Conservation (phyloP, 2,329 filamentous ascomycete genomes). For the Ambrosiella cleistominuta region DNA sequence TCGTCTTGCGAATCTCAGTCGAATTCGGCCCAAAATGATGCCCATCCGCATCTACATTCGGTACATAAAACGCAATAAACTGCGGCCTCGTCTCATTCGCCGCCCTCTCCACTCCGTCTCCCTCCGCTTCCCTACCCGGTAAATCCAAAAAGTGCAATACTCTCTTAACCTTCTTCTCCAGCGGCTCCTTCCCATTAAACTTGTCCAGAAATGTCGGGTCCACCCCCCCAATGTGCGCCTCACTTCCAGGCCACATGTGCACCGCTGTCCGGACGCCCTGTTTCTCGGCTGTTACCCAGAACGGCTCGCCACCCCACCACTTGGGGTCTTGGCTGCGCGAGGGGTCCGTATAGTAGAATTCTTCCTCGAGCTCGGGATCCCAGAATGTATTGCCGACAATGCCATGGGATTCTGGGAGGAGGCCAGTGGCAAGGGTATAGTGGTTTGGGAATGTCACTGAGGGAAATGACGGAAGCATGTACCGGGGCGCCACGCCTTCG, state of each 20-base stretch:
- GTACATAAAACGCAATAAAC: slow-evolving; percentile 85
- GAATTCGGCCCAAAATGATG: slow-evolving; percentile 88
- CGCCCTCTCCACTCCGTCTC: slow-evolving; percentile 33
- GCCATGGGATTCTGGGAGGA: slow-evolving; percentile 85
- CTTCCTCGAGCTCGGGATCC: slow-evolving; percentile 57
- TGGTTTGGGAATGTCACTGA: slow-evolving; percentile 96
- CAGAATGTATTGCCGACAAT: slow-evolving; percentile 90
- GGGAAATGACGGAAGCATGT: slow-evolving; percentile 89
- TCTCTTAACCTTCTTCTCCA: slow-evolving; percentile 59
- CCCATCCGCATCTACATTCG: slow-evolving; percentile 74
- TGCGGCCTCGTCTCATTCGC: slow-evolving; percentile 52
- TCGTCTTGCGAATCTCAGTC: slow-evolving; percentile 69
- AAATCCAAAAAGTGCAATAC: slow-evolving; percentile 72
- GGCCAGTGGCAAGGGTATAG: slow-evolving; percentile 77
- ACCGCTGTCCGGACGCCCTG: slow-evolving; percentile 64
- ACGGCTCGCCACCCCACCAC: slow-evolving; percentile 89
- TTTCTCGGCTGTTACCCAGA: slow-evolving; percentile 84
- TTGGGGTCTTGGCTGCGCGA: slow-evolving; percentile 59
- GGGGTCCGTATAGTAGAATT: slow-evolving; percentile 79
- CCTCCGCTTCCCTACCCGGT: slow-evolving; percentile 34
- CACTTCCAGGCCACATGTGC: slow-evolving; percentile 98
- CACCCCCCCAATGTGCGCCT: slow-evolving; percentile 61
- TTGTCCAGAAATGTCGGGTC: slow-evolving; percentile 70
- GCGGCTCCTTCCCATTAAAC: slow-evolving; percentile 60
- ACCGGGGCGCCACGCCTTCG: slow-evolving; percentile 73